Percentiles rank a stretch among this genome's conserved stretches.
phyloP scores from a whole-genome alignment of 2,329 filamentous ascomycete genomes.

The Blumeria hordei region DNA sequence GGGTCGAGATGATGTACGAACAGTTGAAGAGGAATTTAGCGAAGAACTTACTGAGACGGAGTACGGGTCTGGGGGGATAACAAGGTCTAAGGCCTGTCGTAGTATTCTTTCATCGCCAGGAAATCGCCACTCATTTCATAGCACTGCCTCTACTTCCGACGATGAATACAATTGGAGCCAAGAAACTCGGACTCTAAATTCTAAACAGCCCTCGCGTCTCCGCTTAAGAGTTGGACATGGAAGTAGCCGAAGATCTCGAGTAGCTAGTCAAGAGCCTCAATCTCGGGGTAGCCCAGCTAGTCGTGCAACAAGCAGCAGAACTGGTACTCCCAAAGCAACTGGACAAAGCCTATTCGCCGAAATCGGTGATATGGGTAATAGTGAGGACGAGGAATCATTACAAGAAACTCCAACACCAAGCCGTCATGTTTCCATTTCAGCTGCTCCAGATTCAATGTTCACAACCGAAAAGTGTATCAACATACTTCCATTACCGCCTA shows the following conservation, averaged over 20 bases:
- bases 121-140: slow-evolving; percentile 49
- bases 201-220: slow-evolving; percentile 41
- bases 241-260: slow-evolving; percentile 33
- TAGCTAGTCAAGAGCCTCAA: slow-evolving; percentile 32
- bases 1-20: slow-evolving; percentile 88
- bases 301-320: slow-evolving; percentile 23
- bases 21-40: slow-evolving; percentile 61
- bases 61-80: slow-evolving; percentile 16
- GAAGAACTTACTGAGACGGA: slow-evolving; percentile 70
- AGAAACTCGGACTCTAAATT: slow-evolving; percentile 34
- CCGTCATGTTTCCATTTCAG: slow-evolving; percentile 17
- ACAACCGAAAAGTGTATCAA: slow-evolving; percentile 11
- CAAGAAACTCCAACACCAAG: slow-evolving; percentile 30
- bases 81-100: slow-evolving; percentile 17
- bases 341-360: slow-evolving; percentile 79
- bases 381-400: slow-evolving; percentile 42
- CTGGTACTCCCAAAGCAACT: slow-evolving; percentile 23
- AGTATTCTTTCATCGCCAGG: slow-evolving; percentile 23
- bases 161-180: slow-evolving; percentile 39
- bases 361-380: slow-evolving; percentile 49
- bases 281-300: slow-evolving; percentile 35
- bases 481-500: slow-evolving; percentile 20
- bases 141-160: slow-evolving; percentile 69
- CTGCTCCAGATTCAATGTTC: slow-evolving; percentile 19
- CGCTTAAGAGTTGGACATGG: slow-evolving; percentile 47